Percentiles rank a stretch among this genome's conserved stretches.
These are phyloP conservation scores for Monotropa hypopitys DNA, from an alignment of 179 eudicot species.

Conservation along the genomic window DNA sequence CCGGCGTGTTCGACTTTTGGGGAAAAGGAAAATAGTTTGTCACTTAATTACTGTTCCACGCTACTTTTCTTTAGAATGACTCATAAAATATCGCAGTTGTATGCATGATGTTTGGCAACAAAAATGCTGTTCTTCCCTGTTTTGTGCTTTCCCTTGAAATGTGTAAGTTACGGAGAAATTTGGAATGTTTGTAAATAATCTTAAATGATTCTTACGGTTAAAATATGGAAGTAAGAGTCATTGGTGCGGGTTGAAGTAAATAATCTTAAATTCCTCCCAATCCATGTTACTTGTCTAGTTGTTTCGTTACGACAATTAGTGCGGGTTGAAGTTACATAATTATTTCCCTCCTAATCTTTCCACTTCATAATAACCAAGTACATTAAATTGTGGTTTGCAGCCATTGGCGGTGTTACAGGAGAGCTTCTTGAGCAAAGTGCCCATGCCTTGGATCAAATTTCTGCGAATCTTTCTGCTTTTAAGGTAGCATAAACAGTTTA, in stretches of 20 bases:
- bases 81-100: background rate
- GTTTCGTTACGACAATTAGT: background rate
- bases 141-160: conserved; percentile 3
- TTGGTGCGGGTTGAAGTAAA: too few species aligned
- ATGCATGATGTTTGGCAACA: background rate
- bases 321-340: too few species aligned
- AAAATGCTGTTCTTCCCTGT: background rate
- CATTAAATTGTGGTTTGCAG: conserved; percentile 34
- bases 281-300: background rate
- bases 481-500: conserved; percentile 35
- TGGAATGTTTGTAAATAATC: background rate
- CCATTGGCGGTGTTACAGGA: conserved; percentile 74
- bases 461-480: conserved; percentile 50
- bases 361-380: background rate
- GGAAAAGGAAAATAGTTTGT: background rate
- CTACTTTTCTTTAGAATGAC: background rate
- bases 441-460: conserved; percentile 61
- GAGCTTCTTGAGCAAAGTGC: conserved; percentile 87
- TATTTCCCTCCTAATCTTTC: background rate
- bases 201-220: background rate
- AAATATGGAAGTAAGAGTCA: background rate
- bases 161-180: background rate
- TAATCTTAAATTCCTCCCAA: too few species aligned
- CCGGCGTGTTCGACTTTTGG: background rate
- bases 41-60: background rate